Percentiles rank a stretch among this genome's conserved stretches.
These are phyloP conservation scores for Pseudozyma sp. DNA, from an alignment of 1,284 basidiomycete species.

Conservation along the genomic window DNA sequence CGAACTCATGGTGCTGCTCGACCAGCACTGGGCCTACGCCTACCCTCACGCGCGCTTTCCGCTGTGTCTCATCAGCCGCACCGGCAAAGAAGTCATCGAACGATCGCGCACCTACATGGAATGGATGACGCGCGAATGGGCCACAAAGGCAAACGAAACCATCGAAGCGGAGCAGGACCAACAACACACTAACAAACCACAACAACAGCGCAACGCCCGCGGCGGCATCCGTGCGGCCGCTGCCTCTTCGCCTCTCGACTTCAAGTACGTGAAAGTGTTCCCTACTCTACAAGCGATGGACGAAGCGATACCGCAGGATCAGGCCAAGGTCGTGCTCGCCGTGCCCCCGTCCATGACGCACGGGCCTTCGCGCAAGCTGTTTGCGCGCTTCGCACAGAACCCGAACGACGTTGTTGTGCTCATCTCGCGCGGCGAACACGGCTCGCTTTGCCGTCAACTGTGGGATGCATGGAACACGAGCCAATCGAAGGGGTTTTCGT, in stretches of 20 bases:
- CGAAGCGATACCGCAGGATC: conserved; percentile 79
- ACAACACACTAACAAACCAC: not conserved
- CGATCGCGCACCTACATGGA: conserved; percentile 98
- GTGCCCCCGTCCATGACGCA: conserved; percentile 92
- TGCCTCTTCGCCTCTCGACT: conserved; percentile 56
- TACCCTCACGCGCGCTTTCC: conserved; percentile 72
- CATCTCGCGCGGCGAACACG: conserved; percentile 75
- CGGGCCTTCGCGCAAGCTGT: conserved; percentile 86
- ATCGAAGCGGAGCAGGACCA: conserved; percentile 42
- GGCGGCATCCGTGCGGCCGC: conserved; percentile 13
- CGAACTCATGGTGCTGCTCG: conserved; percentile 91
- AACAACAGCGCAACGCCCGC: not conserved
- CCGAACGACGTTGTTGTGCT: conserved; percentile 59
- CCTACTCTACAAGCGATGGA: conserved; percentile 82
- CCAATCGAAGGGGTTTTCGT: conserved; percentile 80
- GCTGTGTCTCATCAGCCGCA: conserved; percentile 89
- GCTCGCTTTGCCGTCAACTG: conserved; percentile 81
- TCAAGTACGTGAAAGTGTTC: conserved; percentile 84
- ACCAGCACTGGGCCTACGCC: conserved; percentile 95
- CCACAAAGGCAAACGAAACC: conserved; percentile 49
- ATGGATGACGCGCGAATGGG: conserved; percentile 94
- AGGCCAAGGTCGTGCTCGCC: conserved; percentile 89
- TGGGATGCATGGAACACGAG: conserved; percentile 86
- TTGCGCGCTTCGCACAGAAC: conserved; percentile 87
- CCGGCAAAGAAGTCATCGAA: conserved; percentile 91